These are phyloP conservation scores for Phytophthora pluvialis DNA, from an alignment of 352 stramenopile genomes.

Conservation along the genomic window DNA sequence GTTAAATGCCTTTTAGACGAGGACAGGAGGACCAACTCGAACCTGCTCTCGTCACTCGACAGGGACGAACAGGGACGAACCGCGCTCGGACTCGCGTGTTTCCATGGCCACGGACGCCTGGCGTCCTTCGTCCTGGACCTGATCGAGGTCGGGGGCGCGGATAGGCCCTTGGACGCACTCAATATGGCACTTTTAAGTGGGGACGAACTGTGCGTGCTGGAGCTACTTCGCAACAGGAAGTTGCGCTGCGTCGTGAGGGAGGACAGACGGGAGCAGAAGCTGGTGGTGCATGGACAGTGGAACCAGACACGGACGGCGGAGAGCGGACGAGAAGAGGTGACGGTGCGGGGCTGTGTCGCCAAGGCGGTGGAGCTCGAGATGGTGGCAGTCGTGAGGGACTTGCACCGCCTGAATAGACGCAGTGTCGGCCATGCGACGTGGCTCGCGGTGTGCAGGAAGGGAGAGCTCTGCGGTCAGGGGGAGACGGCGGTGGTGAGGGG, in stretches of 20 bases:
- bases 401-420: conserved; percentile 28
- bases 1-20: conserved; percentile 34
- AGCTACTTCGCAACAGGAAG: conserved; percentile 29
- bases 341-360: conserved; percentile 20
- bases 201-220: conserved; percentile 24
- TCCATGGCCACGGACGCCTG: conserved; percentile 29
- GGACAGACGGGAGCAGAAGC: conserved; percentile 12
- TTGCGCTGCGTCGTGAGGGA: conserved; percentile 11
- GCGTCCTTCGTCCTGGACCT: conserved; percentile 28
- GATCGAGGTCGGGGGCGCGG: conserved; percentile 3
- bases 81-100: conserved; percentile 28
- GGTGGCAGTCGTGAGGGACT: conserved; percentile 14
- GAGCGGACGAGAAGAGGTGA: conserved; percentile 6
- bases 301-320: conserved; percentile 12
- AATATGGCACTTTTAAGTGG: conserved; percentile 19
- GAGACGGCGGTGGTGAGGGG: not conserved
- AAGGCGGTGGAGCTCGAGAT: conserved; percentile 16
- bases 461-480: not conserved
- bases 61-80: conserved; percentile 29
- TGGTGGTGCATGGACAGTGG: conserved; percentile 24
- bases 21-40: conserved; percentile 11
- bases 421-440: conserved; percentile 32
- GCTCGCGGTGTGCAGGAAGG: conserved; percentile 21
- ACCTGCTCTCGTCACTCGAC: too few species aligned
- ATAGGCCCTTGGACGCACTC: conserved; percentile 20